Base-by-base conservation (phyloP, 108 stramenopile genomes). In the Nitzschia palea region DNA sequence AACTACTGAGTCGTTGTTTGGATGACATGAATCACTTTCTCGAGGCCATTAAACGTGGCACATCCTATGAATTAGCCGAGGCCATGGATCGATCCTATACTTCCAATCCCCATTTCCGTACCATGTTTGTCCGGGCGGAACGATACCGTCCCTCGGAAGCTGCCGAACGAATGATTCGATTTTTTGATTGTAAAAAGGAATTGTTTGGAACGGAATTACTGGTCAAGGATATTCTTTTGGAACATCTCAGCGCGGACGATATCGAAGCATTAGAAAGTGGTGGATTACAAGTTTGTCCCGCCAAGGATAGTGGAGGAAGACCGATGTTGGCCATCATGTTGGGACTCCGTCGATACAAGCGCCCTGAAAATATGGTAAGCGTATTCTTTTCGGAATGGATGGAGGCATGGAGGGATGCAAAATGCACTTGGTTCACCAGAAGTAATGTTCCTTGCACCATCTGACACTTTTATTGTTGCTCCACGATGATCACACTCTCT, bases 51-150 rank as follows among this genome's bases (percentile, higher is more conserved):
- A 59, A 59, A 17, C 32, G 45, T 2, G 55, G 55, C 18, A 56
- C 48, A 20, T 30, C 50, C 33, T 70, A 30, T 26, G 59, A 70
- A 29, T 20, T 51, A 22, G 69, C 58, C 25, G 34, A 56, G 26
- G 20, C 35, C 23, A 36, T 60, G 58, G 59, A 70, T 52, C 50
- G 31, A 9, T 23, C 26, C 31, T 70, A 70, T 26, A 20, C 53
- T 15, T 20, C 44, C 4, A 32, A 66, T 20, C 10, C 35, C 20
- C 44, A 48, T 4, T 61, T 70, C 35, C 69, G 48, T 2, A 1
- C 30, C 26, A 72, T 64, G 71, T 72, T 72, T 47, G n/a, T 72
- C 3, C 59, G 71, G 43, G 53, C 34, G 4, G 60, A 72, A n/a
- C 29, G 53, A 1, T 64, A 64, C 40, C 9, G 56, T 56, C 44